Conservation (phyloP, 371 early-diverging fungal species). For the Mortierella sp. region DNA sequence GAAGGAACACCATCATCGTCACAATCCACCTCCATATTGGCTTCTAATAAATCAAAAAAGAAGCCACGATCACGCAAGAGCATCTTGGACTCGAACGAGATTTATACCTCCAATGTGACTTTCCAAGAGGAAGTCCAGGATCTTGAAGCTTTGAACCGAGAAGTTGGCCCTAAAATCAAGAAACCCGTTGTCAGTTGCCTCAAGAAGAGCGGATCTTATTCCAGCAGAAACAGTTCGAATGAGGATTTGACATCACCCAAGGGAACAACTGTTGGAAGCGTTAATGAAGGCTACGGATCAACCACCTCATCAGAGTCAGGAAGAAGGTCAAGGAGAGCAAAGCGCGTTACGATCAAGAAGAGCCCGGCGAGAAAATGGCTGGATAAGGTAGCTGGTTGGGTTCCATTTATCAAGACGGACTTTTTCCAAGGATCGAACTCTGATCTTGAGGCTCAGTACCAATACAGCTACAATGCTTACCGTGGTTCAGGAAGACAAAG, state of each 20-base stretch:
- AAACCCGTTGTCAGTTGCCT: slow-evolving; percentile 49
- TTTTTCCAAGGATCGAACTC: neutral
- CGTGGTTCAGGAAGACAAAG: too few relatives aligned
- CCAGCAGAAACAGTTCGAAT: slow-evolving; percentile 17
- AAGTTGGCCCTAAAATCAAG: slow-evolving; percentile 19
- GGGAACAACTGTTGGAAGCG: neutral
- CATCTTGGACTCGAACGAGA: slow-evolving; percentile 19
- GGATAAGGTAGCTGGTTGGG: slow-evolving; percentile 10
- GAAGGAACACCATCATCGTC: neutral
- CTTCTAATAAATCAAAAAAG: slow-evolving; percentile 3
- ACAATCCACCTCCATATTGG: neutral
- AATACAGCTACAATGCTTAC: neutral
- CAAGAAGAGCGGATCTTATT: slow-evolving; percentile 36
- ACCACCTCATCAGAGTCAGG: slow-evolving; percentile 2
- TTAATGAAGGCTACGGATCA: slow-evolving; percentile 34
- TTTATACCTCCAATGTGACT: slow-evolving; percentile 38
- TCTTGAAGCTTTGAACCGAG: slow-evolving; percentile 27
- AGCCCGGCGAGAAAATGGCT: slow-evolving; percentile 18
- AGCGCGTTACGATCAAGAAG: slow-evolving; percentile 43
- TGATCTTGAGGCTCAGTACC: slow-evolving; percentile 26
- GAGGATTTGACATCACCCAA: slow-evolving; percentile 8
- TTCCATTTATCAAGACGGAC: slow-evolving; percentile 9
- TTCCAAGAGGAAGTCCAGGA: slow-evolving; percentile 48
- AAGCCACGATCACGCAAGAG: slow-evolving; percentile 20
- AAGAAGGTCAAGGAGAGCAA: slow-evolving; percentile 7